Conservation (phyloP, 1,284 basidiomycete genomes). For the Cryptococcus sp. region DNA sequence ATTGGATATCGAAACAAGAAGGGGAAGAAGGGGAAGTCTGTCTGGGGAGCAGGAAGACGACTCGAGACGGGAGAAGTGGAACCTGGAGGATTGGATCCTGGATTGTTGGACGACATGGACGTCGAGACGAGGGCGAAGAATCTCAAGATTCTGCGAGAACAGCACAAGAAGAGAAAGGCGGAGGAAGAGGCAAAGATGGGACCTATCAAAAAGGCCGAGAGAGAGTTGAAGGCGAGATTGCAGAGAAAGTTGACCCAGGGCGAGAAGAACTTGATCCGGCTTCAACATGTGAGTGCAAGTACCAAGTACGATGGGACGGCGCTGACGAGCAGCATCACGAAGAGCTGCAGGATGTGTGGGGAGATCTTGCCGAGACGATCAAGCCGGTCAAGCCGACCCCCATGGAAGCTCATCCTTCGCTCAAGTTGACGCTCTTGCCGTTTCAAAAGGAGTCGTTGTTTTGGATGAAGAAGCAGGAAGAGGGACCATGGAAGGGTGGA, state of each 20-base stretch:
- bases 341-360: slow-evolving; percentile 83
- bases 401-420: slow-evolving; percentile 69
- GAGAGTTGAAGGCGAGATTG: slow-evolving; percentile 52
- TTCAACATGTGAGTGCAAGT: slow-evolving; percentile 50
- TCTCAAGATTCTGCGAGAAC: slow-evolving; percentile 9
- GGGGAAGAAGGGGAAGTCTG: slow-evolving; percentile 7
- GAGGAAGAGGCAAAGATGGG: slow-evolving; percentile 13
- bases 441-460: slow-evolving; percentile 85
- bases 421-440: slow-evolving; percentile 61
- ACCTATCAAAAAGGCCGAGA: slow-evolving; percentile 51
- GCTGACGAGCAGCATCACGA: slow-evolving; percentile 47
- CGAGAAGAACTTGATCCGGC: slow-evolving; percentile 64
- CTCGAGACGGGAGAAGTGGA: slow-evolving; percentile 17
- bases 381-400: slow-evolving; percentile 61
- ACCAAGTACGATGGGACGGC: slow-evolving; percentile 12
- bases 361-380: slow-evolving; percentile 65
- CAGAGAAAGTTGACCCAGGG: slow-evolving; percentile 72
- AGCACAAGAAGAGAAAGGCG: slow-evolving; percentile 9
- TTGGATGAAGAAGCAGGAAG: slow-evolving; percentile 96
- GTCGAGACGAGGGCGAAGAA: slow-evolving; percentile 16
- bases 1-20: background rate
- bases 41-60: slow-evolving; percentile 9
- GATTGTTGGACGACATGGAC: slow-evolving; percentile 1
- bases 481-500: slow-evolving; percentile 80
- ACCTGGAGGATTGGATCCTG: slow-evolving; percentile 9